Evolutionary conservation across 2,329 filamentous ascomycete genomes (phyloP), one percentile per base, ranked within the genome.

Genomic region (Rutstroemia sp.): DNA sequence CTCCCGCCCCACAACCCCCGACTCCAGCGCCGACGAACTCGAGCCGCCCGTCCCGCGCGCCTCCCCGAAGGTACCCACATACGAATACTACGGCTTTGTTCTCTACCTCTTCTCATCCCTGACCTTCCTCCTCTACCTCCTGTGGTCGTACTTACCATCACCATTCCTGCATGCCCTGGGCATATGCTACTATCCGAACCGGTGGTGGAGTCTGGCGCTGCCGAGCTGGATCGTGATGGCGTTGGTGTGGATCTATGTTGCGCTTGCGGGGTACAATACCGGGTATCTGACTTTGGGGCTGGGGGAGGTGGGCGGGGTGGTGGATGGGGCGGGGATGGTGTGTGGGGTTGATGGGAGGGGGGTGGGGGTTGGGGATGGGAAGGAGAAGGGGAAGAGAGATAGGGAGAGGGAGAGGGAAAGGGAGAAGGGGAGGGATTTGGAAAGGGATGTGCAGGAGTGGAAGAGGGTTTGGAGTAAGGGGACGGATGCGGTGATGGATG

Each of bases 11-110:
- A 95, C 90, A 1, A 97, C 92, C 0, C 92, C 94, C 14, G 92
- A 96, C 69, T 89, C 86, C 41, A 95, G 90, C 0, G 92, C 95
- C 72, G 87, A 92, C 63, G 92, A 97, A 65, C 81, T 87, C 39
- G 83, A 80, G 27, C 54, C 30, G 1, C 83, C 79, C 2, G 83
- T 96, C 18, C 90, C 92, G 5, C 87, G 90, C 56, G 92, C 91
- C 1, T 87, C 87, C 54, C 94, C 94, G 1, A 91, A 94, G 70
- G 92, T 99, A 2, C 94, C 94, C n/a, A 99, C 94, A 0, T 97
- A 99, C 75, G 94, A 99, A 71, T 99, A 97, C 81, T 97, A 97
- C 71, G 94, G 94, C 70, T 99, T 99, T 74, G 92, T 95, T 54
- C 81, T 99, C 50, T 97, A 99, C 75, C 80, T 99, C 41, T 90